Conservation (phyloP, 352 stramenopile genomes). For the Globisporangium viniferum region DNA sequence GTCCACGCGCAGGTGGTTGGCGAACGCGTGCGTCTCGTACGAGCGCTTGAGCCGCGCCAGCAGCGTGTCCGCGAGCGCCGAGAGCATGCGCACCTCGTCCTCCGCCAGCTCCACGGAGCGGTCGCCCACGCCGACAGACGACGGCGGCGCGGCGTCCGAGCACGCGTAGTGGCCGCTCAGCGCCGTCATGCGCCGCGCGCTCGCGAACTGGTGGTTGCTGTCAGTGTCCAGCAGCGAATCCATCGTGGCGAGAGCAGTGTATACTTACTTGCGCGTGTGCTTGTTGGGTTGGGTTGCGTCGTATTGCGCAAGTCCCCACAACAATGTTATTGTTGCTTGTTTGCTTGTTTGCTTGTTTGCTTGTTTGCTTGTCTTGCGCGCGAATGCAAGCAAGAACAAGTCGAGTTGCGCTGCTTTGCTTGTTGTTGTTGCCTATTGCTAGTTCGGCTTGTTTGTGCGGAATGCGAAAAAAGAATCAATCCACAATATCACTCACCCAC, state of each 20-base stretch:
- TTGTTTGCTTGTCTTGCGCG: not conserved
- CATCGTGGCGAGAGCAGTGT: not conserved
- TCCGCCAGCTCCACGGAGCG: conserved; percentile 31
- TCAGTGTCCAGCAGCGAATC: conserved; percentile 12
- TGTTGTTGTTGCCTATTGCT: not conserved
- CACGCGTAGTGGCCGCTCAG: not conserved
- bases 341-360: not conserved
- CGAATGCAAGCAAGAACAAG: not conserved
- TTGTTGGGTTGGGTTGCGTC: not conserved
- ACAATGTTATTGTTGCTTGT: conserved; percentile 3
- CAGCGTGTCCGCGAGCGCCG: conserved; percentile 33
- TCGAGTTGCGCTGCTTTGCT: not conserved
- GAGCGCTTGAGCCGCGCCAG: conserved; percentile 33
- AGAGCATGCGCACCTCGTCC: conserved; percentile 50
- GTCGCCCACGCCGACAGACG: conserved; percentile 5
- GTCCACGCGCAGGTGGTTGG: conserved; percentile 25
- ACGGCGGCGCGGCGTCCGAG: conserved; percentile 5
- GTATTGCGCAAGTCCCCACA: not conserved
- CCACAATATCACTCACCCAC: not conserved
- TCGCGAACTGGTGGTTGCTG: conserved; percentile 6
- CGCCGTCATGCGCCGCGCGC: not conserved
- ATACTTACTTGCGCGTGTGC: not conserved
- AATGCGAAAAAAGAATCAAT: conserved; percentile 1
- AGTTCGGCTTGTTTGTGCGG: not conserved
- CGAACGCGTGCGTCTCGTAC: conserved; percentile 33